A percentile compares a stretch with the other conserved stretches of the same genome.
Evolutionary conservation across 805 yeast species (phyloP).

Genomic region (Blastobotrys muscicola): DNA sequence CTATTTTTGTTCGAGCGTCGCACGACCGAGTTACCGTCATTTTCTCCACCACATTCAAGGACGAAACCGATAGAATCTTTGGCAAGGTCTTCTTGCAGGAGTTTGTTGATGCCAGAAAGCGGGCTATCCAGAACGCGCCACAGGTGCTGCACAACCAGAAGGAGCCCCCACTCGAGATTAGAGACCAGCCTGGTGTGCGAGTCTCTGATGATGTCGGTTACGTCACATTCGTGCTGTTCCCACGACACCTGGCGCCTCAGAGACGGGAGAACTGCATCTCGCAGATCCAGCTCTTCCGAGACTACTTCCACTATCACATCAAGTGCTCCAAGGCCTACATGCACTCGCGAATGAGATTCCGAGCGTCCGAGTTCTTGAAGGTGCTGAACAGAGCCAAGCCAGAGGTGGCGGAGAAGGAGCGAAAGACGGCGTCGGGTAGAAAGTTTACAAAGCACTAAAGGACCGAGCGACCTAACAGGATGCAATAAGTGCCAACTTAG

Average conservation of each 20-base stretch:
- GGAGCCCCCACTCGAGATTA: slow-evolving; percentile 88
- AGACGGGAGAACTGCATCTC: slow-evolving; percentile 81
- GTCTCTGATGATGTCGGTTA: slow-evolving; percentile 41
- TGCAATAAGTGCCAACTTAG: too few relatives aligned
- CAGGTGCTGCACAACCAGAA: slow-evolving; percentile 86
- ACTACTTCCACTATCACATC: slow-evolving; percentile 97
- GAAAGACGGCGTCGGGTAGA: slow-evolving; percentile 68
- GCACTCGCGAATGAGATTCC: slow-evolving; percentile 96
- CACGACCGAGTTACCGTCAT: slow-evolving; percentile 95
- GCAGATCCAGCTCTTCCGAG: slow-evolving; percentile 86
- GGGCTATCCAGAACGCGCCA: slow-evolving; percentile 96
- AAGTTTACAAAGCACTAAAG: slow-evolving; percentile 38
- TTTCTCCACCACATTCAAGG: slow-evolving; percentile 88
- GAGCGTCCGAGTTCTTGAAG: slow-evolving; percentile 90
- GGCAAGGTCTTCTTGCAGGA: slow-evolving; percentile 39
- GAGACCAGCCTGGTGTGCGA: slow-evolving; percentile 29
- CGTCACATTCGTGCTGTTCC: slow-evolving; percentile 46
- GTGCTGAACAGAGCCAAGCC: slow-evolving; percentile 95
- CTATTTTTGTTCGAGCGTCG: slow-evolving; percentile 82
- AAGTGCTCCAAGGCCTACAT: slow-evolving; percentile 96
- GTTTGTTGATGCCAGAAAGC: slow-evolving; percentile 90
- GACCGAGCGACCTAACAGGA: background rate
- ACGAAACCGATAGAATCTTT: slow-evolving; percentile 78
- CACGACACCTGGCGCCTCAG: slow-evolving; percentile 52
- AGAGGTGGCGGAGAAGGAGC: slow-evolving; percentile 71